phyloP scores from a whole-genome alignment of 352 stramenopile genomes.

The Globisporangium canariense region DNA sequence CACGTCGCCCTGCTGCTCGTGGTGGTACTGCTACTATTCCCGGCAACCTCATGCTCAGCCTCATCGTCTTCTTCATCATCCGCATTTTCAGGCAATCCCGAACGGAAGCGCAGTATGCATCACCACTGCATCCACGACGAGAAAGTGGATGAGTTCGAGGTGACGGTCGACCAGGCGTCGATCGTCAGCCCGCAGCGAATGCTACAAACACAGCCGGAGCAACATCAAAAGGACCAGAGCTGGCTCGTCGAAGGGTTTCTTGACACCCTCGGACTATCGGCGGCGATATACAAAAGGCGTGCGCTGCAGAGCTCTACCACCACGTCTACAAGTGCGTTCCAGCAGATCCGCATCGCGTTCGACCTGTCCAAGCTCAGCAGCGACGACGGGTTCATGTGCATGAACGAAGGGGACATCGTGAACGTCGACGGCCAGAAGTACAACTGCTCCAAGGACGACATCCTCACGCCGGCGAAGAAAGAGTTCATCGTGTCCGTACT shows the following conservation, averaged over 20 bases:
- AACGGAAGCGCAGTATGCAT: conserved; percentile 1
- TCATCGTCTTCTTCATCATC: not conserved
- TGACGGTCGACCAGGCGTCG: conserved; percentile 34
- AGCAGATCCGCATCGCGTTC: conserved; percentile 76
- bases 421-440: conserved; percentile 48
- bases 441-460: conserved; percentile 44
- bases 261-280: conserved; percentile 31
- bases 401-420: conserved; percentile 42
- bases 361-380: conserved; percentile 73
- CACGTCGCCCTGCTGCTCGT: not conserved
- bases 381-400: conserved; percentile 63
- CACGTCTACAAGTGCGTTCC: conserved; percentile 30
- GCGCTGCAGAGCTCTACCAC: conserved; percentile 4
- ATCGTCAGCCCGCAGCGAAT: conserved; percentile 34
- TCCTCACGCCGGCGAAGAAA: conserved; percentile 63
- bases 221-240: conserved; percentile 10
- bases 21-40: not conserved
- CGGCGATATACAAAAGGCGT: conserved; percentile 6
- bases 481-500: conserved; percentile 69
- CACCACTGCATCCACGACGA: conserved; percentile 76
- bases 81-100: not conserved
- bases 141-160: conserved; percentile 47
- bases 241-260: conserved; percentile 42
- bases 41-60: not conserved
- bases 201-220: conserved; percentile 7